Percentiles rank a stretch among this genome's conserved stretches.
Conservation (phyloP, 805 yeast species). For the Zygosaccharomyces pseudorouxii region DNA sequence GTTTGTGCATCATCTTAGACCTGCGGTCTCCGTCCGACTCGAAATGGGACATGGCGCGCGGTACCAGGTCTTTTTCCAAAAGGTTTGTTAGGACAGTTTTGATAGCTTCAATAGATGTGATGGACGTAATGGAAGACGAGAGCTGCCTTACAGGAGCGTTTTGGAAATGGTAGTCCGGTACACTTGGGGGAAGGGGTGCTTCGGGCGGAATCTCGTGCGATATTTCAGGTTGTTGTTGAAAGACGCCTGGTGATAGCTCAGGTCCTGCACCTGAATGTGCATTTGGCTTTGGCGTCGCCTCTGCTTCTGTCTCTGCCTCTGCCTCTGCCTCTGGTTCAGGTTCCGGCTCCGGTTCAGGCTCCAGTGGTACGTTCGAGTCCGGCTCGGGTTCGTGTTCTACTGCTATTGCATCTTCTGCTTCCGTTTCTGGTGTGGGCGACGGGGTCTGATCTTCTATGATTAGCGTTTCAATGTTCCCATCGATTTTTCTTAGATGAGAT, state of each 20-base stretch:
- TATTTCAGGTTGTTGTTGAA: background rate
- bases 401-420: slow-evolving; percentile 4
- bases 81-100: slow-evolving; percentile 19
- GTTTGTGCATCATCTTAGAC: slow-evolving; percentile 23
- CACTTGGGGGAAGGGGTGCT: background rate
- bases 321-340: background rate
- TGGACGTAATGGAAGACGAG: slow-evolving; percentile 24
- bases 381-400: slow-evolving; percentile 1
- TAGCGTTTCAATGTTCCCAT: slow-evolving; percentile 17
- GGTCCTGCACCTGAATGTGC: too few relatives aligned
- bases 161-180: slow-evolving; percentile 17
- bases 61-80: slow-evolving; percentile 23
- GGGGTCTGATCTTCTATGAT: slow-evolving; percentile 13
- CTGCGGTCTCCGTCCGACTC: slow-evolving; percentile 12
- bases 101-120: slow-evolving; percentile 27
- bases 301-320: background rate
- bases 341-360: slow-evolving; percentile 3
- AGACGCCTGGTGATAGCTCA: background rate
- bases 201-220: background rate
- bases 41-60: slow-evolving; percentile 25
- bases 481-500: slow-evolving; percentile 26
- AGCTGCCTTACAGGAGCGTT: slow-evolving; percentile 17
- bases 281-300: too few relatives aligned
- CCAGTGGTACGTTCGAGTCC: background rate
- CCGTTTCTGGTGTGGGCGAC: slow-evolving; percentile 13